Base-by-base conservation (phyloP, 495 filamentous ascomycete species). In the Letharia columbiana region DNA sequence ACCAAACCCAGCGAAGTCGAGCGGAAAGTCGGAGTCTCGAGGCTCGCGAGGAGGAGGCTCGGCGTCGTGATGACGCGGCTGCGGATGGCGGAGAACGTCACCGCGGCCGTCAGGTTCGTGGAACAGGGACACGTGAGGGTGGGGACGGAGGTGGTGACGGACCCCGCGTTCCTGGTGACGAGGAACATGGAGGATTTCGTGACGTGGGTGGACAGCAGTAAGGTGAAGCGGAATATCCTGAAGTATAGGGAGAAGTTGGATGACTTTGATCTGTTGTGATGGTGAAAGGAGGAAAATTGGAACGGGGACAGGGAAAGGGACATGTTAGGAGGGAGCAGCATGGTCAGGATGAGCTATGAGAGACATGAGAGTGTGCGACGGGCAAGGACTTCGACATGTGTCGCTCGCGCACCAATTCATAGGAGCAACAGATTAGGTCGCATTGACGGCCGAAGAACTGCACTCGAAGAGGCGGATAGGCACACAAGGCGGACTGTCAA, bases 121-220 rank as follows among this genome's bases (percentile, higher is more conserved):
- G 93, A 98, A 76, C 92, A 97, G 70, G 94, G 94, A 3, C 95
- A 98, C 77, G 91, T 98, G 2, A 82, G 94, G 39, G 92, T 98
- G 7, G 95, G 94, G 6, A 88, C 90, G 0, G 92, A 98, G 69
- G 89, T 94, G 33, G 83, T 98, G 33, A 93, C 87, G 20, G 94
- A 98, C 75, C 86, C 92, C 13, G 77, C 77, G 12, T 78, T 74
- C 60, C 71, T 82, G 67, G 77, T 81, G 44, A 80, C 78, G 42
- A 81, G 87, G 66, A 91, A 87, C 70, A 89, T 96, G 87, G 94
- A 98, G 78, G 94, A 98, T 76, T 97, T 93, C 66, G 89, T 98
- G 35, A 98, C 94, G 6, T 98, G 94, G 94, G 90, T 93, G 40
- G 91, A 95, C 70, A 89, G 88, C 61, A 92, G 89, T 75, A 97